Base-by-base conservation (phyloP, 148 eudicot species). In the Rhododendron ovatum region DNA sequence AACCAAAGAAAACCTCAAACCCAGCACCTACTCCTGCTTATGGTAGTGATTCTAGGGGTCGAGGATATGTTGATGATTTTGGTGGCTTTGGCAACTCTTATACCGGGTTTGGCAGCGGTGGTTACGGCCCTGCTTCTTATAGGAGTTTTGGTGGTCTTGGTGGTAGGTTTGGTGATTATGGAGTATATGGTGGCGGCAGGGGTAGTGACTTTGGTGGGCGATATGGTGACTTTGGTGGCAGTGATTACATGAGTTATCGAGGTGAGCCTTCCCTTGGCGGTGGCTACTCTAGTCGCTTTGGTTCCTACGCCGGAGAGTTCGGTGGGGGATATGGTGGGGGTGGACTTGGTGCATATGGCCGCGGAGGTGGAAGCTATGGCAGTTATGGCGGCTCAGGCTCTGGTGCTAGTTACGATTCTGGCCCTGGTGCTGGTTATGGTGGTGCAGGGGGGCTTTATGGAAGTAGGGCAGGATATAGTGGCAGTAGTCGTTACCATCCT, bases 1-100 rank as follows among this genome's bases (percentile, higher is more conserved):
- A 95, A 91, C 96, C 98, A 83, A 93, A 93, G 93, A 95, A 91
- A 90, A 81, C 95, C 85, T 92, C 94, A 86, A 90, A 92, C 88
- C 89, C 91, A 79, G 92, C 89, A 79, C 90, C 93, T 87, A 90
- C 90, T 85, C 88, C 93, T 85, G 92, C 91, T 57, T 91, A 86
- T 82, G 91, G 89, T 88, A 85, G 88, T 84, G 89, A 87, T 6
- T 57, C 86, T 67, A 87, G 84, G 81, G 89, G 81, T n/a, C 86
- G 90, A 24, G 86, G 84, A 37, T 86, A 86, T 37, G 81, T 75
- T 20, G 91, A 87, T 82, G 50, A 26, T 67, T 87, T 84, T 65
- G 88, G 86, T 86, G 88, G 87, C 55, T 86, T 45, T 89, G 91
- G 88, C 43, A 87, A 81, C 67, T 82, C 89, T 0, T 89, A 82